These are phyloP conservation scores for Pelargonium fulgidum DNA, from an alignment of 441 rosid genomes.

Conservation along the genomic window DNA sequence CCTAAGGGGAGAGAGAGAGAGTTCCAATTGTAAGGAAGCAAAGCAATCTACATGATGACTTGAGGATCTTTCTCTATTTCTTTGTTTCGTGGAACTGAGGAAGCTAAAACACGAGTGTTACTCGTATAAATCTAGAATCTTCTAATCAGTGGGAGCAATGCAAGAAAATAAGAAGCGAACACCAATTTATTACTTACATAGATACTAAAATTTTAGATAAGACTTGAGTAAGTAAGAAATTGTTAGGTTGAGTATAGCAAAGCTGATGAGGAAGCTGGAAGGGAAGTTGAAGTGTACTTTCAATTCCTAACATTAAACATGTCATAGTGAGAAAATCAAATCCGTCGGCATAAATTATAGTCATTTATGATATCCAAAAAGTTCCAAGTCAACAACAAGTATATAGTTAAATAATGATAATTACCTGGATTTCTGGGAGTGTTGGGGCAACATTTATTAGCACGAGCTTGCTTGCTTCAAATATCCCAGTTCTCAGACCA, in stretches of 20 bases:
- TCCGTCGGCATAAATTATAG: neutral
- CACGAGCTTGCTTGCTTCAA: conserved; percentile 82
- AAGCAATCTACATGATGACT: neutral
- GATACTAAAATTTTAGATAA: too few species aligned
- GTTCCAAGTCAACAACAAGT: neutral
- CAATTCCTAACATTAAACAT: neutral
- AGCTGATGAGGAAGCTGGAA: neutral
- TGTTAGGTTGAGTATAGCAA: neutral
- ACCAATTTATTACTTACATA: too few species aligned
- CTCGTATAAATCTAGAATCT: too few species aligned
- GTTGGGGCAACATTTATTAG: conserved; percentile 82
- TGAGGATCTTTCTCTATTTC: neutral
- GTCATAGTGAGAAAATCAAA: neutral
- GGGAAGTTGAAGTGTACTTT: neutral
- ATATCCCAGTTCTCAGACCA: conserved; percentile 92
- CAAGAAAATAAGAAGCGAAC: neutral
- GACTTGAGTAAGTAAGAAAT: neutral
- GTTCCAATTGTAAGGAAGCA: neutral
- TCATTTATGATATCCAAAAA: too few species aligned
- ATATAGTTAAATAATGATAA: conserved; percentile 9
- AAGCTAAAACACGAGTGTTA: too few species aligned
- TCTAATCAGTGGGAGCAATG: too few species aligned
- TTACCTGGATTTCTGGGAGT: conserved; percentile 84
- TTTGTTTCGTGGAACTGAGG: too few species aligned
- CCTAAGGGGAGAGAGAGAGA: neutral